phyloP scores from a whole-genome alignment of 805 yeast species.

The Barnettozyma sucrosica region DNA sequence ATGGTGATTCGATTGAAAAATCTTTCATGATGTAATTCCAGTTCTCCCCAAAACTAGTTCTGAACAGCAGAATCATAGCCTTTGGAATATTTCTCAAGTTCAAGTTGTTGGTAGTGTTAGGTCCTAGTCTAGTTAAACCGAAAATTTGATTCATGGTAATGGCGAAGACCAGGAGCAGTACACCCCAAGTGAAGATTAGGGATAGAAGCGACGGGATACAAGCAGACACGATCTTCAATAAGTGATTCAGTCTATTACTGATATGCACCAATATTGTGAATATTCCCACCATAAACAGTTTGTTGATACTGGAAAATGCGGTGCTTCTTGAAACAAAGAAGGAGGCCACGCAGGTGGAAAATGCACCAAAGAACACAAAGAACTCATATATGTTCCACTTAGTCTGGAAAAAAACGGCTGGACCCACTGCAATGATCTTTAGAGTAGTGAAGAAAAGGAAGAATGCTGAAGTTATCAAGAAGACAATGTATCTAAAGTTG shows the following conservation, averaged over 20 bases:
- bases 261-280: slow-evolving; percentile 59
- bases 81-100: slow-evolving; percentile 85
- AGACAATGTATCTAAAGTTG: slow-evolving; percentile 37
- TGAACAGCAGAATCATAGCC: slow-evolving; percentile 69
- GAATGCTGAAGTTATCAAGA: slow-evolving; percentile 42
- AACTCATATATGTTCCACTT: slow-evolving; percentile 62
- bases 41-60: slow-evolving; percentile 91
- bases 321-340: slow-evolving; percentile 35
- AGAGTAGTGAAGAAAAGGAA: slow-evolving; percentile 41
- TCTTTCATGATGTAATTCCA: slow-evolving; percentile 92
- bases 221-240: slow-evolving; percentile 77
- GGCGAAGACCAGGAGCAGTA: slow-evolving; percentile 78
- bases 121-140: slow-evolving; percentile 79
- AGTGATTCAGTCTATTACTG: slow-evolving; percentile 67
- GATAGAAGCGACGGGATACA: slow-evolving; percentile 69
- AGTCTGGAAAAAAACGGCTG: slow-evolving; percentile 41
- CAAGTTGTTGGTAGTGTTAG: slow-evolving; percentile 62
- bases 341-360: slow-evolving; percentile 42
- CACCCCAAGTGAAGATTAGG: slow-evolving; percentile 80
- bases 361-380: slow-evolving; percentile 47
- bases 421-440: slow-evolving; percentile 45
- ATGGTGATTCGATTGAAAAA: slow-evolving; percentile 58
- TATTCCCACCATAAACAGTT: slow-evolving; percentile 56
- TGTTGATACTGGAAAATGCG: slow-evolving; percentile 52
- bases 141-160: slow-evolving; percentile 90